Evolutionary conservation across 805 yeast species (phyloP).

Genomic region (Saccharomycopsis selenospora): DNA sequence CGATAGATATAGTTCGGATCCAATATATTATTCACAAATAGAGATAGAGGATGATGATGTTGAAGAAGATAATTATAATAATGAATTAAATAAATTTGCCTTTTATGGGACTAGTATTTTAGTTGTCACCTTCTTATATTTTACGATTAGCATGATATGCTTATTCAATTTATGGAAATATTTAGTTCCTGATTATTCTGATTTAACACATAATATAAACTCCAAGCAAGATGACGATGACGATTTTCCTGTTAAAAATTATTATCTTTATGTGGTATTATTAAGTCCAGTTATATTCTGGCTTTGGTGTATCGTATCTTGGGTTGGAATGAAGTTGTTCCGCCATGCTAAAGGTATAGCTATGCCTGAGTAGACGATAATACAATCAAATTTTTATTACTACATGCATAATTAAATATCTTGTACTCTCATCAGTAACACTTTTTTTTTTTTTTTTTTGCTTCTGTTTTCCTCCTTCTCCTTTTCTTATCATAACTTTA

Average conservation of each 20-base stretch:
- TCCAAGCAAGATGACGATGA: constrained; percentile 1
- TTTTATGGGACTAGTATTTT: background rate
- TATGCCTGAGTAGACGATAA: constrained; percentile 12
- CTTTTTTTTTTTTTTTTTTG: too few relatives aligned
- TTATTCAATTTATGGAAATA: constrained; percentile 1
- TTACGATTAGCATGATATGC: background rate
- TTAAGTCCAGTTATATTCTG: constrained; percentile 34
- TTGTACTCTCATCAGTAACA: too few relatives aligned
- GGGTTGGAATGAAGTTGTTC: constrained; percentile 74
- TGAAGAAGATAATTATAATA: background rate
- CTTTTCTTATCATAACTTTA: too few relatives aligned
- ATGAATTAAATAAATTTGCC: background rate
- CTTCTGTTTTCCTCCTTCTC: too few relatives aligned
- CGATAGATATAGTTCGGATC: background rate
- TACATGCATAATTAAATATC: too few relatives aligned
- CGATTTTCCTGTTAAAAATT: constrained; percentile 33
- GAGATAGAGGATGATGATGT: background rate
- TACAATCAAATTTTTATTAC: too few relatives aligned
- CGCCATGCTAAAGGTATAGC: constrained; percentile 65
- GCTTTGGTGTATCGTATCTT: constrained; percentile 65
- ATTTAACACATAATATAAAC: too few relatives aligned
- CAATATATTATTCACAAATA: background rate
- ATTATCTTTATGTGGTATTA: constrained; percentile 29
- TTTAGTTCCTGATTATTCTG: background rate
- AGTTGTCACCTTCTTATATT: background rate